Conservation (phyloP, 176 grass and related monocot species). For the Rhynchospora tenuis region DNA sequence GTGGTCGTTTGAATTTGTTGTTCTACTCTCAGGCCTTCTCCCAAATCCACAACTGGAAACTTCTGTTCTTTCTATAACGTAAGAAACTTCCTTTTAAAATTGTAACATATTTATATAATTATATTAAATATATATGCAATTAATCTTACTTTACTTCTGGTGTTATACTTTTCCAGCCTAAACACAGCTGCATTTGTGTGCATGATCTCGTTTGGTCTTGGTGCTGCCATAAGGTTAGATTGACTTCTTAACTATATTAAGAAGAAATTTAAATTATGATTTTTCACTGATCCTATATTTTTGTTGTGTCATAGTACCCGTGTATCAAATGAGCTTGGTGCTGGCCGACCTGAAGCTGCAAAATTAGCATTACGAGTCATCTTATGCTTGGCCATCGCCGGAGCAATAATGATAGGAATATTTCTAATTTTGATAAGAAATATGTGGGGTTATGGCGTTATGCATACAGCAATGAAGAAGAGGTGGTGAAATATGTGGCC, state of each 20-base stretch:
- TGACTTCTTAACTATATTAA: not conserved
- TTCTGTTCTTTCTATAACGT: conserved; percentile 72
- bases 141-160: not conserved
- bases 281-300: not conserved
- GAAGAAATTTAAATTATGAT: not conserved
- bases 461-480: conserved; percentile 65
- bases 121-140: not conserved
- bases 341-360: conserved; percentile 49
- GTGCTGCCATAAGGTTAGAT: conserved; percentile 75
- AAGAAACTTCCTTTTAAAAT: not conserved
- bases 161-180: conserved; percentile 39
- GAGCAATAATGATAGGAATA: conserved; percentile 29
- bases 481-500: conserved; percentile 64
- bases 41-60: conserved; percentile 83
- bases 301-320: conserved; percentile 37
- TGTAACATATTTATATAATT: not conserved
- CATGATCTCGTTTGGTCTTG: conserved; percentile 69
- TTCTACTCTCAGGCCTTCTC: conserved; percentile 86
- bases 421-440: conserved; percentile 46
- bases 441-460: conserved; percentile 81
- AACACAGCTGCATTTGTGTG: conserved; percentile 49
- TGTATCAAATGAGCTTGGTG: conserved; percentile 91
- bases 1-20: conserved; percentile 84
- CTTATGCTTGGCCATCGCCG: conserved; percentile 35
- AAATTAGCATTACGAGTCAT: conserved; percentile 51